These are phyloP conservation scores for Ganoderma lucidum DNA, from an alignment of 1,284 basidiomycete species.

Conservation along the genomic window DNA sequence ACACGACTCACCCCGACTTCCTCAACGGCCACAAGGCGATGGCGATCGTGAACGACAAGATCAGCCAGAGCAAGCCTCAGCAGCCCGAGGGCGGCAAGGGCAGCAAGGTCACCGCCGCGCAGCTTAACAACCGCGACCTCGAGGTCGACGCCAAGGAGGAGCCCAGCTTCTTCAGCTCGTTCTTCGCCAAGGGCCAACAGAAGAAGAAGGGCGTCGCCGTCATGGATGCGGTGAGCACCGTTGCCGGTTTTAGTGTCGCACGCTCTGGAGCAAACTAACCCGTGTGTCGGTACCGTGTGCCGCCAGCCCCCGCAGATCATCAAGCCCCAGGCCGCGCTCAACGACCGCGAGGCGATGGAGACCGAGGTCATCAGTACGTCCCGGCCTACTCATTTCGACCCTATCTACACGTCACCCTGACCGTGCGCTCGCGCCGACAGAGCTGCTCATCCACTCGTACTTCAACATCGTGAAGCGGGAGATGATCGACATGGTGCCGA, in stretches of 20 bases:
- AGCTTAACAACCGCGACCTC: slow-evolving; percentile 90
- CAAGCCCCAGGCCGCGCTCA: slow-evolving; percentile 92
- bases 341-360: slow-evolving; percentile 96
- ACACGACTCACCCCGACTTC: slow-evolving; percentile 99
- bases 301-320: slow-evolving; percentile 85
- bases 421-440: slow-evolving; percentile 47
- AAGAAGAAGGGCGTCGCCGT: slow-evolving; percentile 83
- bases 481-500: slow-evolving; percentile 99
- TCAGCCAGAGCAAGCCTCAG: slow-evolving; percentile 79
- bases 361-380: slow-evolving; percentile 98
- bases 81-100: slow-evolving; percentile 70
- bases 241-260: not conserved
- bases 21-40: slow-evolving; percentile 97
- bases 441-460: slow-evolving; percentile 92
- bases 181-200: slow-evolving; percentile 72
- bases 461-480: slow-evolving; percentile 98
- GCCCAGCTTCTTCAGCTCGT: slow-evolving; percentile 93
- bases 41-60: slow-evolving; percentile 86
- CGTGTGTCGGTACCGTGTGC: not conserved
- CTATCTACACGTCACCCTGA: not conserved
- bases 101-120: slow-evolving; percentile 65
- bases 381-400: slow-evolving; percentile 10
- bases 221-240: slow-evolving; percentile 78
- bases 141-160: slow-evolving; percentile 92
- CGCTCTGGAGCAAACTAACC: not conserved